Conservation (phyloP, 2,329 filamentous ascomycete species). For the Botryotinia calthae region DNA sequence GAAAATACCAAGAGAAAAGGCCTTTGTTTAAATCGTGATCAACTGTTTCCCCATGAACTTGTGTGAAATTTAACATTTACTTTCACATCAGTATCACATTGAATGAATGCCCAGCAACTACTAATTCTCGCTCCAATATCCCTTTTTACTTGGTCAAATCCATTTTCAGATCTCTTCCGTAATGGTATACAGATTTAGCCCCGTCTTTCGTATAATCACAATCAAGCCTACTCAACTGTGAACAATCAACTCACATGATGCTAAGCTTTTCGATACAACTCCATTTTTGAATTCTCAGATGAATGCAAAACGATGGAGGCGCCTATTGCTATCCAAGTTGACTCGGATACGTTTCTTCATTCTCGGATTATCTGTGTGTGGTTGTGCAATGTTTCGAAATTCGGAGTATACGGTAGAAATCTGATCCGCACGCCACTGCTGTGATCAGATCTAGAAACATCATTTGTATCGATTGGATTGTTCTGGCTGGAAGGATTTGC, state of each 20-base stretch:
- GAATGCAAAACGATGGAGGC: background rate
- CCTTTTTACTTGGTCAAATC: background rate
- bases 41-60: background rate
- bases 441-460: background rate
- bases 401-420: background rate
- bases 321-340: background rate
- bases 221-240: background rate
- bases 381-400: background rate
- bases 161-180: background rate
- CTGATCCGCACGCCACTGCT: background rate
- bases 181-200: background rate
- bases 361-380: background rate
- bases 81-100: slow-evolving; percentile 6
- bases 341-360: background rate
- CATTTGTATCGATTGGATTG: background rate
- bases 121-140: background rate
- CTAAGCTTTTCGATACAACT: slow-evolving; percentile 4
- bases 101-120: background rate
- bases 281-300: background rate
- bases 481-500: background rate
- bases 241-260: background rate
- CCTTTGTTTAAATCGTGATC: background rate
- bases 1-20: slow-evolving; percentile 1
- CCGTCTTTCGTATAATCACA: background rate
- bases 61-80: background rate